Evolutionary conservation across 352 stramenopile species (phyloP).

Genomic region (Phytopythium vexans): DNA sequence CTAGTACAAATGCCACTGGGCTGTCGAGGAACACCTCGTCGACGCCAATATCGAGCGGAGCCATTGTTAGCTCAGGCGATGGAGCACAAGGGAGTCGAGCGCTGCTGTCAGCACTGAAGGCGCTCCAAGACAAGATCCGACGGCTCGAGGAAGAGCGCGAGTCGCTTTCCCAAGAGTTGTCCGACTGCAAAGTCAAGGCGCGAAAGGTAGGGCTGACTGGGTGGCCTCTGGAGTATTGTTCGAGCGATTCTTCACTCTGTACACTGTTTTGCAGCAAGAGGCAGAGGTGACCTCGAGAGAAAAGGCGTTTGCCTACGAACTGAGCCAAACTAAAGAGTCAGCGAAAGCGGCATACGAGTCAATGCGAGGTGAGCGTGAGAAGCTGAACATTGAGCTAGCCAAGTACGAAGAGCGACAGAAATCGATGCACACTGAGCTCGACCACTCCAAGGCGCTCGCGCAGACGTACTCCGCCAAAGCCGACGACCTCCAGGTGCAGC

Average conservation of each 20-base stretch:
- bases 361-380: slow-evolving; percentile 49
- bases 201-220: slow-evolving; percentile 32
- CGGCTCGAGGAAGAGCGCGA: slow-evolving; percentile 67
- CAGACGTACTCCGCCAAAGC: slow-evolving; percentile 49
- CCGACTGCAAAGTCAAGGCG: slow-evolving; percentile 42
- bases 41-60: not conserved
- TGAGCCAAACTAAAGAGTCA: slow-evolving; percentile 66
- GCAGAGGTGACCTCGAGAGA: slow-evolving; percentile 43
- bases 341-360: slow-evolving; percentile 62
- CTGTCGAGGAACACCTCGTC: slow-evolving; percentile 5
- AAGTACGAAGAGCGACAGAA: slow-evolving; percentile 44
- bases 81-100: slow-evolving; percentile 53
- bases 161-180: slow-evolving; percentile 53
- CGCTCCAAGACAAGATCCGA: slow-evolving; percentile 75
- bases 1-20: slow-evolving; percentile 8
- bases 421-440: slow-evolving; percentile 36
- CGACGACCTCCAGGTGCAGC: slow-evolving; percentile 46
- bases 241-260: not conserved
- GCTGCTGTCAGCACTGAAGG: slow-evolving; percentile 68
- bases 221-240: not conserved
- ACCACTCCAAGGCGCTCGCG: slow-evolving; percentile 48
- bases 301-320: slow-evolving; percentile 70
- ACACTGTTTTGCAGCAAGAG: slow-evolving; percentile 22
- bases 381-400: slow-evolving; percentile 56
- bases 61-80: not conserved